Percentiles rank a stretch among this genome's conserved stretches.
phyloP scores from a whole-genome alignment of 2,329 filamentous ascomycete species.

The Aspergillus melleus region DNA sequence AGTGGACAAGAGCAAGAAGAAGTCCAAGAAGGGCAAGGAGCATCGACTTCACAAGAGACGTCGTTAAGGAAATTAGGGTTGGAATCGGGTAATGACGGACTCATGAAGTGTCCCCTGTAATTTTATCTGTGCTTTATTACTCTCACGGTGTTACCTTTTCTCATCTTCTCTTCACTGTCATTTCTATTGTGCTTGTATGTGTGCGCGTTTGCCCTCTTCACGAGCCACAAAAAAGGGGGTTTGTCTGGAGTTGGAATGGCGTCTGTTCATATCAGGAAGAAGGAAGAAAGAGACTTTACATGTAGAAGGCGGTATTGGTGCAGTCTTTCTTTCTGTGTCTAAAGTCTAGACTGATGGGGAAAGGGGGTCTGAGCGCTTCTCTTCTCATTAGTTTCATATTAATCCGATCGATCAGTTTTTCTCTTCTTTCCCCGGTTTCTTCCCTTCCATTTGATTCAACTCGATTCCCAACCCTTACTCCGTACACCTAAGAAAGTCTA shows the following conservation, averaged over 20 bases:
- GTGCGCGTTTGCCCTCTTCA: not conserved
- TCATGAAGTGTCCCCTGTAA: conserved; percentile 4
- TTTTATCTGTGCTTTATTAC: conserved; percentile 5
- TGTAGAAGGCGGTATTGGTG: not conserved
- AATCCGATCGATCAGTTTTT: not conserved
- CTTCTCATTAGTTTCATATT: not conserved
- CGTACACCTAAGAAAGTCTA: not conserved
- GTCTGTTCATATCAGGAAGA: conserved; percentile 1
- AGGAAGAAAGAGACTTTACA: not conserved
- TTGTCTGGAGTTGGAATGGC: conserved; percentile 10
- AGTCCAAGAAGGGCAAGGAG: conserved; percentile 49
- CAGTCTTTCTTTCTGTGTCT: not conserved
- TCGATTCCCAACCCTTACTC: too few relatives aligned
- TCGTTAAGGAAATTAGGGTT: conserved; percentile 20
- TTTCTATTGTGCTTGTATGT: not conserved
- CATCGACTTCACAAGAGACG: conserved; percentile 43
- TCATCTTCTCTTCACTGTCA: not conserved
- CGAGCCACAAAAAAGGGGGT: not conserved
- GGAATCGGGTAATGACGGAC: not conserved
- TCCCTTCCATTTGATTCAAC: too few relatives aligned
- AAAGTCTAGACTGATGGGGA: not conserved
- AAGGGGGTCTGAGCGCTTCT: too few relatives aligned
- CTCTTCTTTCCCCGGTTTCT: not conserved
- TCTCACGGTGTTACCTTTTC: not conserved
- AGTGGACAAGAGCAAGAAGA: conserved; percentile 50